Evolutionary conservation across 1,139 yeast genomes (phyloP).

Genomic region (Yamadazyma pseudoaaseri): DNA sequence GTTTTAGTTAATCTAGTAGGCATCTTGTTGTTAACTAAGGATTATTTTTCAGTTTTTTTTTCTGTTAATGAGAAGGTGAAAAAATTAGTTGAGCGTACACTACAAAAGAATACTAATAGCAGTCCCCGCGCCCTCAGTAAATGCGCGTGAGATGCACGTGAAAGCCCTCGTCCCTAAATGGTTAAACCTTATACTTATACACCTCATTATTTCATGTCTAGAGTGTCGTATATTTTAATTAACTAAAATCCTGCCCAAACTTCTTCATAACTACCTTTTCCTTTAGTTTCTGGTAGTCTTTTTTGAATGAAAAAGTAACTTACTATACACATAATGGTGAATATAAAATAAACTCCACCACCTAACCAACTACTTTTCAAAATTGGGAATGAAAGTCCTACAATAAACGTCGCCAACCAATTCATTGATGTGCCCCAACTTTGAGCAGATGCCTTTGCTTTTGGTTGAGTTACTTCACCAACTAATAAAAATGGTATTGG

Average conservation of each 20-base stretch:
- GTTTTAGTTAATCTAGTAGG: conserved; percentile 99
- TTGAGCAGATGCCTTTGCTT: conserved; percentile 84
- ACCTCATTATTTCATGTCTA: no score
- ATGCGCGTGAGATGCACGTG: neutral
- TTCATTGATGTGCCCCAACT: conserved; percentile 89
- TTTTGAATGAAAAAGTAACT: conserved; percentile 48
- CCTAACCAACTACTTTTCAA: conserved; percentile 60
- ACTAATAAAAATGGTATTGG: conserved; percentile 91
- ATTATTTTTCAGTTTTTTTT: conserved; percentile 2
- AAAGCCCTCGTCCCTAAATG: neutral
- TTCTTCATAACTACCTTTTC: conserved; percentile 54
- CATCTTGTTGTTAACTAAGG: conserved; percentile 33
- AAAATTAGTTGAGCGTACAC: neutral
- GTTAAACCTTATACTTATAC: no score
- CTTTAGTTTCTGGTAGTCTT: conserved; percentile 78
- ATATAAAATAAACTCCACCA: conserved; percentile 75
- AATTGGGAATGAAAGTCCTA: conserved; percentile 80
- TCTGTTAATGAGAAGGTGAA: conserved; percentile 3
- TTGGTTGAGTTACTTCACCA: conserved; percentile 82
- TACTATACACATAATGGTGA: conserved; percentile 54
- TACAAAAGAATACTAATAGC: neutral
- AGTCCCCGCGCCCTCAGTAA: neutral
- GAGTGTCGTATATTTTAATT: neutral
- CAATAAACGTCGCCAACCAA: conserved; percentile 84
- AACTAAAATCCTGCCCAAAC: conserved; percentile 50